Base-by-base conservation (phyloP, 1,139 yeast genomes). In the Suhomyces panamericanus region DNA sequence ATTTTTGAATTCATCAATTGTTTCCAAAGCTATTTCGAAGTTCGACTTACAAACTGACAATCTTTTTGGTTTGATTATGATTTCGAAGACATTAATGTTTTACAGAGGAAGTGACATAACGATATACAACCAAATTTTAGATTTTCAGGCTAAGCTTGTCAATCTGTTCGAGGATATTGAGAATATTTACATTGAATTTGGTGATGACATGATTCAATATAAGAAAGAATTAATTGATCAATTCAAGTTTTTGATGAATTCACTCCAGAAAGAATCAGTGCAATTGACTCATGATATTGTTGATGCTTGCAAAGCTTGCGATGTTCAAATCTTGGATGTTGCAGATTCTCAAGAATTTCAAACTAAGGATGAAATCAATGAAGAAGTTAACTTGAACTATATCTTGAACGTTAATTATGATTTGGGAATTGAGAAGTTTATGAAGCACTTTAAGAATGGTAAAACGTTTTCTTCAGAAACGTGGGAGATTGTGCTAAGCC, bases 91-190 rank as follows among this genome's bases (percentile, higher is more conserved):
- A 32, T 54, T 72, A 38, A 55, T 62, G 56, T 46, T 50, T 4
- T 55, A 51, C 43, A 52, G 54, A 16, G 45, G 49, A 1, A 43
- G 45, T 6, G 50, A 52, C 17, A 35, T 53, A 12, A 38, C 39
- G 1, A 39, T 51, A 10, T 39, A 56, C 7, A 51, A 57, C n/a
- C 65, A 63, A 48, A 54, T 70, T 16, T 48, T 63, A 13, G 54
- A 63, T 24, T 63, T 62, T 44, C 69, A 69, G 54, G 64, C 83
- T 1, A 62, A 67, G 24, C 54, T 81, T 49, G 62, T 80, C 15
- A 66, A 73, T 39, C 77, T 76, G 57, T 72, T 81, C 42, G 78
- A 78, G 54, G 81, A 80, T 50, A 62, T 80, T 26, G 82, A 78
- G 39, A 68, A 74, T 41, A 74, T 73, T 49, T 78, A 77, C 53